Conservation (phyloP, 768 basidiomycete genomes). For the Suillus plorans region DNA sequence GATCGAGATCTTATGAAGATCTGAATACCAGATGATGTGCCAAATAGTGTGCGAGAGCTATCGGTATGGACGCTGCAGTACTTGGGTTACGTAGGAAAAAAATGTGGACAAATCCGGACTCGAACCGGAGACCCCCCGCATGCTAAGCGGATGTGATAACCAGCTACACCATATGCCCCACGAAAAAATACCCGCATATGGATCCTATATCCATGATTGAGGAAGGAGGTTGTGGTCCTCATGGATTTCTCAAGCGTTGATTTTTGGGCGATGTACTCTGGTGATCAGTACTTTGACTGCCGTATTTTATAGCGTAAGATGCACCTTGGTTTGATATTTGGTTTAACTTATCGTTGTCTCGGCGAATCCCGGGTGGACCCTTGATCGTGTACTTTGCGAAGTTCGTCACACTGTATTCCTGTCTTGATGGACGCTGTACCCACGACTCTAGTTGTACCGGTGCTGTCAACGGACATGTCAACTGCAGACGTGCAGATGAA, state of each 20-base stretch:
- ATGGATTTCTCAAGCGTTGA: no score
- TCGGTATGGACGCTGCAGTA: no score
- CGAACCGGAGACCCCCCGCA: conserved; percentile 41
- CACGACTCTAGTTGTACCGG: background rate
- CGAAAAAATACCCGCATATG: background rate
- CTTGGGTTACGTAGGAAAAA: conserved; percentile 10
- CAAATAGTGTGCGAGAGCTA: no score
- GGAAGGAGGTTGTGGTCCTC: background rate
- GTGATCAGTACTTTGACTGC: no score
- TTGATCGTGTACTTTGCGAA: background rate
- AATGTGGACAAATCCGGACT: conserved; percentile 39
- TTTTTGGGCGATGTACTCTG: no score
- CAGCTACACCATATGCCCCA: conserved; percentile 40
- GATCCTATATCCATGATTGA: background rate
- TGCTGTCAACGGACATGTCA: background rate
- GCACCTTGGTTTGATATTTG: no score
- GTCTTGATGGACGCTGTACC: background rate
- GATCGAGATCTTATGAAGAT: no score
- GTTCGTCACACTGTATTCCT: background rate
- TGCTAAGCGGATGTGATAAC: conserved; percentile 43
- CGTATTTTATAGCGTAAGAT: no score
- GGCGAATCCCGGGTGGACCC: background rate
- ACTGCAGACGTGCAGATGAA: conserved; percentile 1
- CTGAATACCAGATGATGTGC: no score
- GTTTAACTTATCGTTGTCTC: background rate